Evolutionary conservation across 1,284 basidiomycete genomes (phyloP), one percentile per base, ranked within the genome.

Genomic region (Malassezia vespertilionis): DNA sequence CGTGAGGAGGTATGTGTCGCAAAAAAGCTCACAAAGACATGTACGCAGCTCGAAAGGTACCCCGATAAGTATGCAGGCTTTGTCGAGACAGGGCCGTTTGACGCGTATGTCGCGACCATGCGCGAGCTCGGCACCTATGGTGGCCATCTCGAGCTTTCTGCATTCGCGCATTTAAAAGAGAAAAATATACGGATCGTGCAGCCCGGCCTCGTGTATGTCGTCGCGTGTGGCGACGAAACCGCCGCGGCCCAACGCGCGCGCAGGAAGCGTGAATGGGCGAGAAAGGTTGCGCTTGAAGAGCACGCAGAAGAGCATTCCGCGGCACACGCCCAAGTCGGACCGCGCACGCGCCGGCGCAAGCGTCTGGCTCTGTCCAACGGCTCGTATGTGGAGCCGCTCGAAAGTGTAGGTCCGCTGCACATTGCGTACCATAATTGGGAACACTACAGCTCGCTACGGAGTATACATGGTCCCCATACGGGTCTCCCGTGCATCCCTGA

Each of bases 361-460:
- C 37, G 37, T 3, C 37, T 23, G n/a, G n/a, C n/a, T n/a, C n/a
- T n/a, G n/a, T n/a, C n/a, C n/a, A n/a, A n/a, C n/a, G n/a, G n/a
- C n/a, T n/a, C n/a, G n/a, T n/a, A n/a, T 7, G 38, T 17, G n/a
- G 33, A 2, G 5, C 28, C 31, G 2, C 50, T 56, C 21, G 65
- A 68, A 38, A 57, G 60, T 8, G 59, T 55, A 26, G 65, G 65
- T 1, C 61, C 65, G 3, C 52, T 69, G 14, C 62, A 63, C 51
- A 56, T 69, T 38, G 65, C 65, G 26, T 46, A 46, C 26, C 83
- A 89, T 64, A 84, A 86, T 61, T 89, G 84, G 85, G 85, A 90
- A 65, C 87, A 90, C 69, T 90, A 89, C 66, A 87, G 84, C n/a
- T 86, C 83, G 17, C 83, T 90, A 42, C 82, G 86, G 31, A 88